These are phyloP conservation scores for Diplodia mutila DNA, from an alignment of 2,329 filamentous ascomycete genomes.

Conservation along the genomic window DNA sequence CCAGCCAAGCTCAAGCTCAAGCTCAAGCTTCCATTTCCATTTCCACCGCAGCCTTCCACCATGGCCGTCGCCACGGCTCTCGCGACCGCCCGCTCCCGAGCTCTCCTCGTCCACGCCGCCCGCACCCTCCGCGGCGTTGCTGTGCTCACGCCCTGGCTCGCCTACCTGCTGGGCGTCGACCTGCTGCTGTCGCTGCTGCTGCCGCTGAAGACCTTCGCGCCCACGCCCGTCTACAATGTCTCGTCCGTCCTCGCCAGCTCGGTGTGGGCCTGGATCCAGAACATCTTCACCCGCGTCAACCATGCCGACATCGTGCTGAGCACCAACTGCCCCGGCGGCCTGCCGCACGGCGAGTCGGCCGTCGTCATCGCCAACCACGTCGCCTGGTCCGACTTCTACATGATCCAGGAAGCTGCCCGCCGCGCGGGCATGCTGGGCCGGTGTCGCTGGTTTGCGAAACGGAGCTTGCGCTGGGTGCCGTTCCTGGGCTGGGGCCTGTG, in stretches of 20 bases:
- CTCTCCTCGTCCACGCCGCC: neutral
- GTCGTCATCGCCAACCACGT: conserved; percentile 65
- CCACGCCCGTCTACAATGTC: conserved; percentile 56
- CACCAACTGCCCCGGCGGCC: conserved; percentile 38
- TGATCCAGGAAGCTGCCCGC: conserved; percentile 63
- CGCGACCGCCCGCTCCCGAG: neutral
- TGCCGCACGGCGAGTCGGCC: conserved; percentile 61
- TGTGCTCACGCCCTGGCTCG: conserved; percentile 57
- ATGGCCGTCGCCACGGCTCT: neutral
- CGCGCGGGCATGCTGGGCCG: conserved; percentile 62
- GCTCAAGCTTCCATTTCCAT: no score
- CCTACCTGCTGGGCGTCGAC: conserved; percentile 58
- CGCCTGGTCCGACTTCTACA: conserved; percentile 66
- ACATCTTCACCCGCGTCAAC: conserved; percentile 60
- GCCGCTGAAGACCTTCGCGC: conserved; percentile 41
- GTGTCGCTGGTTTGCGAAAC: conserved; percentile 66
- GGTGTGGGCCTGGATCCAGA: conserved; percentile 62
- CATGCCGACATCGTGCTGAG: conserved; percentile 58
- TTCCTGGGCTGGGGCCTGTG: conserved; percentile 67
- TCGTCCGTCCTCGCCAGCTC: conserved; percentile 60
- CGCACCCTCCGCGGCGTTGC: conserved; percentile 50
- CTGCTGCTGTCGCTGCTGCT: conserved; percentile 45
- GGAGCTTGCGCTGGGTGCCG: conserved; percentile 61
- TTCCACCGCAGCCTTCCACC: no score
- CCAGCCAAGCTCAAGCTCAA: no score